Evolutionary conservation across 192 early-diverging fungal species (phyloP), one percentile per base, ranked within the genome.

Genomic region (Podila epigama): DNA sequence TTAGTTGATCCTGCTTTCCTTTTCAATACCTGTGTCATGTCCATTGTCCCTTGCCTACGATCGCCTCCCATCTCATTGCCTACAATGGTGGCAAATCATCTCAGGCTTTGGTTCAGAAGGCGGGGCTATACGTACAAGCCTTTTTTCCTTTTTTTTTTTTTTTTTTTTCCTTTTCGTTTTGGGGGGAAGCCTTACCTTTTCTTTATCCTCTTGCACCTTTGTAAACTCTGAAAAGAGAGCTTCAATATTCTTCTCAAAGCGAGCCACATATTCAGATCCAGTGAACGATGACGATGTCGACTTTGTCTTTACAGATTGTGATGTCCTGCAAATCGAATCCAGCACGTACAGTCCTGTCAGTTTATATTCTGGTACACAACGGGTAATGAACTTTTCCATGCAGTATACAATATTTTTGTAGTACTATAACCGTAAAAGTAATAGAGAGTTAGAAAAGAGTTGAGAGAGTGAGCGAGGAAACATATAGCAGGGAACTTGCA

Each of bases 281-380:
- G 73, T 57, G 16, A 77, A 77, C 1, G 73, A 53, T 1, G 64
- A 53, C 1, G 77, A 67, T 4, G 71, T 63, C 7, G 54, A 50
- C 37, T 68, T 66, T 16, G 60, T 59, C 60, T 81, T 68, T 56
- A 75, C 69, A 13, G 78, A 81, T 51, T 79, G 72, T 16, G 81
- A 82, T 0, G 77, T 64, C 51, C 82, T 70, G 34, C 84, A 84
- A 53, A 89, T 87, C 12, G 87, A 83, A 63, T 89, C 87, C 61
- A 89, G 79, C 9, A 89, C 87, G 67, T 89, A 89, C 58, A 89
- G 68, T 62, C 85, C 87, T 34, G 85, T 86, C 29, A 89, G 42
- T 42, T 86, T 85, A 71, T 87, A 89, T 66, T 86, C 84, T 4
- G 80, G 80, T 12, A 84, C 70, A 36, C 80, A 81, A 2, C 71